These are phyloP conservation scores for Boehmeria nivea DNA, from an alignment of 306 rosid species.

Conservation along the genomic window DNA sequence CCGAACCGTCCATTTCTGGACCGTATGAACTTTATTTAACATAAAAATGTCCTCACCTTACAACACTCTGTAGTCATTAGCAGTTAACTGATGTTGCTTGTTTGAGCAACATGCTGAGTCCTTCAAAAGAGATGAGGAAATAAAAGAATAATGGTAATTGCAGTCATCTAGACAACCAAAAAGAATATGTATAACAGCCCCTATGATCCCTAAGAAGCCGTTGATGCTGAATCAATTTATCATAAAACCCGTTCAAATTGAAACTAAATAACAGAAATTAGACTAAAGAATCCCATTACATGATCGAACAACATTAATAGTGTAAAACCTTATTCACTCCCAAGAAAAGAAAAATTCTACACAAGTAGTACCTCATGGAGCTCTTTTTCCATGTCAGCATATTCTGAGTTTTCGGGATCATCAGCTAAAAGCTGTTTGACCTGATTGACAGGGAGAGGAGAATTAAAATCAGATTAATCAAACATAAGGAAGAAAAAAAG, in stretches of 20 bases:
- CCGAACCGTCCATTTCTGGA: conserved; percentile 32
- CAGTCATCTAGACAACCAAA: conserved; percentile 32
- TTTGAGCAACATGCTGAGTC: conserved; percentile 43
- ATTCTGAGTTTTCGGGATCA: conserved; percentile 74
- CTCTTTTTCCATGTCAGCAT: conserved; percentile 92
- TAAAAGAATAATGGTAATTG: conserved; percentile 31
- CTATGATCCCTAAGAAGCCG: conserved; percentile 18
- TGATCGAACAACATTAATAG: not conserved
- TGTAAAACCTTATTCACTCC: not conserved
- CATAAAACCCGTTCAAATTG: conserved; percentile 6
- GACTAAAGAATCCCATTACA: not conserved
- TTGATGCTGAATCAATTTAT: conserved; percentile 17
- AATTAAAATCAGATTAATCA: no score
- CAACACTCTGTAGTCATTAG: conserved; percentile 39
- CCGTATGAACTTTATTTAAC: conserved; percentile 28
- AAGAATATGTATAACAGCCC: conserved; percentile 6
- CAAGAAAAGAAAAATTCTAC: not conserved
- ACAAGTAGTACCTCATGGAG: conserved; percentile 59
- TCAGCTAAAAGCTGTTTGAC: conserved; percentile 62
- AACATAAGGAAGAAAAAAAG: no score
- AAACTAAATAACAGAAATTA: not conserved
- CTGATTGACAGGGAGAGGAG: conserved; percentile 27
- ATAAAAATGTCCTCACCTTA: conserved; percentile 48
- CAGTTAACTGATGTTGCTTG: conserved; percentile 40
- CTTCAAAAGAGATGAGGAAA: conserved; percentile 51